Conservation (phyloP, 179 eudicot genomes). For the Silene noctiflora region DNA sequence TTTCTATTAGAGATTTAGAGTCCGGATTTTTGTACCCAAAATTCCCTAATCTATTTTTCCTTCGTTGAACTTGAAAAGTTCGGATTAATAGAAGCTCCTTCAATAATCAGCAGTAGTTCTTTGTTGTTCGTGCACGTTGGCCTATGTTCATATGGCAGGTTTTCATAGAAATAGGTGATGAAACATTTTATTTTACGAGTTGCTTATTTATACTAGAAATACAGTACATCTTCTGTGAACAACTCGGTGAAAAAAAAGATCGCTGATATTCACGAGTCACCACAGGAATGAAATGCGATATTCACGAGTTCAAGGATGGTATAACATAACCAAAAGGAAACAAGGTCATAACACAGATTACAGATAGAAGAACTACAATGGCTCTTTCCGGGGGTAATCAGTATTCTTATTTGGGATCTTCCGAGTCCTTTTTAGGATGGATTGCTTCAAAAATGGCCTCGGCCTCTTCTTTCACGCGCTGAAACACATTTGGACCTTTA, state of each 20-base stretch:
- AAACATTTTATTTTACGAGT: no score
- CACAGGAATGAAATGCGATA: no score
- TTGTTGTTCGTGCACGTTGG: neutral
- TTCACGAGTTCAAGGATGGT: no score
- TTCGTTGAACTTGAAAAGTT: neutral
- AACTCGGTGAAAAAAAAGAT: no score
- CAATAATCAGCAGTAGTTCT: neutral
- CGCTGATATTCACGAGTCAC: no score
- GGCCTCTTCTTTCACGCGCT: slow-evolving; percentile 44
- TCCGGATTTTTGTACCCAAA: slow-evolving; percentile 8
- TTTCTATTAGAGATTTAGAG: neutral
- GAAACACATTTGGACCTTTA: slow-evolving; percentile 71
- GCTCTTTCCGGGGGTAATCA: neutral
- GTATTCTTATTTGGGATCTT: slow-evolving; percentile 26
- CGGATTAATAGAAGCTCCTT: neutral
- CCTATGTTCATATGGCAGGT: neutral
- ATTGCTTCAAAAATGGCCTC: slow-evolving; percentile 44
- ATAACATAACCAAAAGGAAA: no score
- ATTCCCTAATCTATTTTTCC: neutral
- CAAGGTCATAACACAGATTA: neutral
- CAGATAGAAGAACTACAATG: neutral
- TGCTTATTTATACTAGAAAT: neutral
- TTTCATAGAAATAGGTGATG: neutral
- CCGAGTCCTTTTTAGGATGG: slow-evolving; percentile 36
- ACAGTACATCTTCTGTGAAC: no score